A percentile compares a stretch with the other conserved stretches of the same genome.
Conservation (phyloP, 2,329 filamentous ascomycete species). For the Dactylellina sp. region DNA sequence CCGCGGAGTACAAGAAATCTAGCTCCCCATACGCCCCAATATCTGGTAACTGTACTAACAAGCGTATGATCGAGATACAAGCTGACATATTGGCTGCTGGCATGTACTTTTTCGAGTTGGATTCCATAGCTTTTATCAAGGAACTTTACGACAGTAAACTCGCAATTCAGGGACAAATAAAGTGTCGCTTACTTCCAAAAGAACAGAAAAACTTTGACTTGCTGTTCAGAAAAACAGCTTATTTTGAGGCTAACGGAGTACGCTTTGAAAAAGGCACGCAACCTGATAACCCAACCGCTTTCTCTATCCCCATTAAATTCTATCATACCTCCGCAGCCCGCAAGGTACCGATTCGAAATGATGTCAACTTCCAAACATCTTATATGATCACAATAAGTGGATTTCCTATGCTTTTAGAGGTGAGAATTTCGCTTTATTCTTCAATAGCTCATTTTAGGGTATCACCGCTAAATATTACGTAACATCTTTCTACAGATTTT, state of each 20-base stretch:
- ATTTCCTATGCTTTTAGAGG: conserved; percentile 20
- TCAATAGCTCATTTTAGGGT: no score
- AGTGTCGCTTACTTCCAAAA: neutral
- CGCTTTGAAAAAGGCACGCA: neutral
- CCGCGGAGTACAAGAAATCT: neutral
- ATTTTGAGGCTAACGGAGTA: neutral
- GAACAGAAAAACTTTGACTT: neutral
- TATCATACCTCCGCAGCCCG: neutral
- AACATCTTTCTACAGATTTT: no score
- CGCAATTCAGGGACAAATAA: neutral
- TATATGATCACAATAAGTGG: conserved; percentile 17
- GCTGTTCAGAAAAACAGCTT: neutral
- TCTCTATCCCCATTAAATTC: conserved; percentile 2
- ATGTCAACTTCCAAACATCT: conserved; percentile 8
- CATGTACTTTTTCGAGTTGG: conserved; percentile 8
- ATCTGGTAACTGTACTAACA: neutral
- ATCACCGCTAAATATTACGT: no score
- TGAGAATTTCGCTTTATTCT: neutral
- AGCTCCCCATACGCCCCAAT: conserved; percentile 14
- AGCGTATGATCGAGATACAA: neutral
- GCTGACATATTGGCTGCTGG: conserved; percentile 12
- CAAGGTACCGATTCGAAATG: neutral
- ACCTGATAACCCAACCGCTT: neutral
- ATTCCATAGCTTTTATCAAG: neutral
- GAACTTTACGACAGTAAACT: neutral